phyloP scores from a whole-genome alignment of 2,329 filamentous ascomycete genomes.

The Kalmusia sp. region DNA sequence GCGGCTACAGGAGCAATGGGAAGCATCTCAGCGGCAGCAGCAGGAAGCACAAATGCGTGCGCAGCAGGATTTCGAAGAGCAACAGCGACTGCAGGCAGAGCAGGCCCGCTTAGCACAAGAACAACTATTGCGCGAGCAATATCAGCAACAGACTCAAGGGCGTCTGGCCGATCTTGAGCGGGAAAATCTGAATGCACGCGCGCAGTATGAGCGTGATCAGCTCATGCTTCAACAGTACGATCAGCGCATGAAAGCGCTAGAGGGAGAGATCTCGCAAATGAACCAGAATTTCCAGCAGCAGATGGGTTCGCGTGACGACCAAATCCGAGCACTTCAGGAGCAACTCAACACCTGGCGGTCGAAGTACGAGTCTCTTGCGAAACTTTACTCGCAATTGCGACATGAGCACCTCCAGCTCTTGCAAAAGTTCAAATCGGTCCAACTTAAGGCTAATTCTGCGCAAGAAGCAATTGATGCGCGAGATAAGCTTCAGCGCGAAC shows the following conservation, averaged over 20 bases:
- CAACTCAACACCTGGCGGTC: slow-evolving; percentile 97
- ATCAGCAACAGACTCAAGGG: slow-evolving; percentile 91
- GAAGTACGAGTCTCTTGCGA: slow-evolving; percentile 96
- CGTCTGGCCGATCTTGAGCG: slow-evolving; percentile 94
- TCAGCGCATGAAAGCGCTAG: slow-evolving; percentile 86
- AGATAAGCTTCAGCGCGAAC: slow-evolving; percentile 94
- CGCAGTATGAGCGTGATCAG: slow-evolving; percentile 97
- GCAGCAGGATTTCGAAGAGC: slow-evolving; percentile 95
- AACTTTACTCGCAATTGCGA: slow-evolving; percentile 94
- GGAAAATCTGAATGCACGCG: slow-evolving; percentile 91
- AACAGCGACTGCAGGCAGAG: slow-evolving; percentile 85
- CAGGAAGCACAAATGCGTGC: slow-evolving; percentile 83
- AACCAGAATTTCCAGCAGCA: slow-evolving; percentile 86
- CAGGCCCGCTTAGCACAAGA: slow-evolving; percentile 92
- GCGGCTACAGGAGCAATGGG: slow-evolving; percentile 84
- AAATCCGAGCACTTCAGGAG: slow-evolving; percentile 90
- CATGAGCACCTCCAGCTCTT: slow-evolving; percentile 94
- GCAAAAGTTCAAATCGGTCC: slow-evolving; percentile 94
- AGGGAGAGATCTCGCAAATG: slow-evolving; percentile 83
- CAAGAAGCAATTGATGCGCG: slow-evolving; percentile 95
- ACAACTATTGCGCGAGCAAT: slow-evolving; percentile 85
- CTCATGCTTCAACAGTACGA: slow-evolving; percentile 97
- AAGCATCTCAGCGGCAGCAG: slow-evolving; percentile 80
- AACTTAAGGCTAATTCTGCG: slow-evolving; percentile 94
- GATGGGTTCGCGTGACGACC: slow-evolving; percentile 87